Percentiles rank a stretch among this genome's conserved stretches.
Conservation (phyloP, 768 basidiomycete species). For the Xerocomellus intermedius region DNA sequence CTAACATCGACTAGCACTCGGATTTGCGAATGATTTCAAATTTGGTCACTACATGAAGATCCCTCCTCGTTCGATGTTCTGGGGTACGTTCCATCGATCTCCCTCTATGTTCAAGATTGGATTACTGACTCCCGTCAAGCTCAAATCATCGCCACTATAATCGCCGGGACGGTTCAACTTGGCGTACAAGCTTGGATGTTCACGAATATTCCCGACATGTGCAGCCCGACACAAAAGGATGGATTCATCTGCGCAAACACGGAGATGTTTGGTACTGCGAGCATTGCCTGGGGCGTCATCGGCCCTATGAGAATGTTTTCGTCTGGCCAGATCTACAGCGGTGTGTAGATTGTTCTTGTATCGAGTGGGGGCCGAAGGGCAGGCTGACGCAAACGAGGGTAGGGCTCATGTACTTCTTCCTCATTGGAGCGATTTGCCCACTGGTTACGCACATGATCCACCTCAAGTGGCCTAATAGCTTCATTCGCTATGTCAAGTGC, state of each 20-base stretch:
- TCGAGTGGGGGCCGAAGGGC: not conserved
- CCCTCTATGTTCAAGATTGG: not conserved
- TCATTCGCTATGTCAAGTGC: slow-evolving; percentile 62
- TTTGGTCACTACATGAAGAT: slow-evolving; percentile 76
- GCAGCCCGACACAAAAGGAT: slow-evolving; percentile 33
- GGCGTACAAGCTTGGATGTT: slow-evolving; percentile 66
- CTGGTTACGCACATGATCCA: slow-evolving; percentile 51
- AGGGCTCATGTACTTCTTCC: slow-evolving; percentile 72
- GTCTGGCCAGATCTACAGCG: slow-evolving; percentile 57
- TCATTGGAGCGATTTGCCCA: slow-evolving; percentile 66
- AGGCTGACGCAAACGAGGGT: not conserved
- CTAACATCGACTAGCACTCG: slow-evolving; percentile 41
- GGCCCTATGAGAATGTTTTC: slow-evolving; percentile 75
- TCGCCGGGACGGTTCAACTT: slow-evolving; percentile 67
- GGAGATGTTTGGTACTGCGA: slow-evolving; percentile 76
- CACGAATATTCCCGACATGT: slow-evolving; percentile 37
- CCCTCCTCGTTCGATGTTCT: slow-evolving; percentile 65
- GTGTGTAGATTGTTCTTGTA: slow-evolving; percentile 16
- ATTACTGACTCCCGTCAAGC: slow-evolving; percentile 1
- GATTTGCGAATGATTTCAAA: slow-evolving; percentile 71
- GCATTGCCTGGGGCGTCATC: slow-evolving; percentile 81
- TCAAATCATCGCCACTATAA: slow-evolving; percentile 61
- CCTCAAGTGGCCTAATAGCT: slow-evolving; percentile 61
- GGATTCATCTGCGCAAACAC: slow-evolving; percentile 71
- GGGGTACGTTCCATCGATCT: slow-evolving; percentile 31